Evolutionary conservation across 495 filamentous ascomycete genomes (phyloP).

Genomic region (Aspergillus wentii): DNA sequence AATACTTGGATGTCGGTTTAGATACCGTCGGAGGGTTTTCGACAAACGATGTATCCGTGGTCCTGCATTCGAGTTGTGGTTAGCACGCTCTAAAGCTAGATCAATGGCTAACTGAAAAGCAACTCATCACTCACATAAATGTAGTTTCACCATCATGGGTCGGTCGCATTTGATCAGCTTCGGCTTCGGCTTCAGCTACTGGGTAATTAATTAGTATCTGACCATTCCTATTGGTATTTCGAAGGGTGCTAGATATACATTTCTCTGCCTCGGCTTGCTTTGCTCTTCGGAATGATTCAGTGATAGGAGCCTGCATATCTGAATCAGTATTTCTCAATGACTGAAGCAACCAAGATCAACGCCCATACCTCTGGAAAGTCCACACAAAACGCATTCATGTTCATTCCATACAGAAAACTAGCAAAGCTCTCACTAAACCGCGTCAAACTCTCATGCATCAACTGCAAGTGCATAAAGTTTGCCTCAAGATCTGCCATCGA

Average conservation of each 20-base stretch:
- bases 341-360: not conserved
- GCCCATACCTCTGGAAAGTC: constrained; percentile 84
- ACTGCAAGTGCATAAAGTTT: constrained; percentile 94
- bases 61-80: constrained; percentile 45
- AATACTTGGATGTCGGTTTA: constrained; percentile 59
- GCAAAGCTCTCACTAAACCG: constrained; percentile 96
- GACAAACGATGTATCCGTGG: constrained; percentile 91
- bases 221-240: no score
- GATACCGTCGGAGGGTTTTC: constrained; percentile 69
- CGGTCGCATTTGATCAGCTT: constrained; percentile 21
- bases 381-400: constrained; percentile 99
- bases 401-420: constrained; percentile 89
- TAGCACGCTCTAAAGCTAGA: no score
- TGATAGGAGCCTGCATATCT: constrained; percentile 52
- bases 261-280: constrained; percentile 48
- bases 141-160: constrained; percentile 67
- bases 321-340: constrained; percentile 4
- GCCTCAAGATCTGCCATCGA: constrained; percentile 92
- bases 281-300: constrained; percentile 69
- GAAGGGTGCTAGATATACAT: constrained; percentile 18
- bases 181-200: constrained; percentile 19
- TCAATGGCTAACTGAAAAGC: no score
- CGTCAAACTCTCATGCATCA: constrained; percentile 94
- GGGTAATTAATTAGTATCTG: not conserved
- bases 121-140: constrained; percentile 76